These are phyloP conservation scores for Magnolia kwangsiensis DNA, from an alignment of 164 flowering plant genomes.

Conservation along the genomic window DNA sequence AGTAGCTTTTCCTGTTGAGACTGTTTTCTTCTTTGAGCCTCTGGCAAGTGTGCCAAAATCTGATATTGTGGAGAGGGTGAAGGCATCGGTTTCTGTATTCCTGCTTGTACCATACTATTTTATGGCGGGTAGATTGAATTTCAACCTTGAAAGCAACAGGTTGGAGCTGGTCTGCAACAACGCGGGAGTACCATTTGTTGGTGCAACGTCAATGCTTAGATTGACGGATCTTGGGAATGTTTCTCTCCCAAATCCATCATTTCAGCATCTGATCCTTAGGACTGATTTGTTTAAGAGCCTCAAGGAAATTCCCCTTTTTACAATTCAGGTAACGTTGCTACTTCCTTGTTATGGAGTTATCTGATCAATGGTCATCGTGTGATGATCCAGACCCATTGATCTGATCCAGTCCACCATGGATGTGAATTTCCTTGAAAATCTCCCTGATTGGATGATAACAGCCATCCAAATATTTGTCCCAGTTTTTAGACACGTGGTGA, in stretches of 20 bases:
- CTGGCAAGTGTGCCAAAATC: constrained; percentile 7
- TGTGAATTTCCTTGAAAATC: no score
- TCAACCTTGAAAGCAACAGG: constrained; percentile 25
- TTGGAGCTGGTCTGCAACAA: constrained; percentile 49
- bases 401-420: background rate
- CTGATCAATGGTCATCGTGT: background rate
- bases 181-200: constrained; percentile 33
- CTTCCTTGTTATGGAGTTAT: background rate
- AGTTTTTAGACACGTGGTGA: no score
- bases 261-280: constrained; percentile 30
- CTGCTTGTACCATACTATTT: constrained; percentile 43
- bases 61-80: constrained; percentile 29
- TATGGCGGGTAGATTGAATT: constrained; percentile 46
- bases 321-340: constrained; percentile 34
- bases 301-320: constrained; percentile 29
- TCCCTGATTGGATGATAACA: no score
- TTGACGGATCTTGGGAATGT: constrained; percentile 40
- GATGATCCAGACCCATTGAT: background rate
- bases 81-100: constrained; percentile 30
- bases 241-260: constrained; percentile 35
- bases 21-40: constrained; percentile 34
- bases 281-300: constrained; percentile 24
- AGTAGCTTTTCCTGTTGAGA: constrained; percentile 41
- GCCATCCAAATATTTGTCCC: no score
- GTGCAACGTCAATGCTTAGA: constrained; percentile 34